A percentile compares a stretch with the other conserved stretches of the same genome.
Conservation (phyloP, 306 rosid species). For the Inga laurina region DNA sequence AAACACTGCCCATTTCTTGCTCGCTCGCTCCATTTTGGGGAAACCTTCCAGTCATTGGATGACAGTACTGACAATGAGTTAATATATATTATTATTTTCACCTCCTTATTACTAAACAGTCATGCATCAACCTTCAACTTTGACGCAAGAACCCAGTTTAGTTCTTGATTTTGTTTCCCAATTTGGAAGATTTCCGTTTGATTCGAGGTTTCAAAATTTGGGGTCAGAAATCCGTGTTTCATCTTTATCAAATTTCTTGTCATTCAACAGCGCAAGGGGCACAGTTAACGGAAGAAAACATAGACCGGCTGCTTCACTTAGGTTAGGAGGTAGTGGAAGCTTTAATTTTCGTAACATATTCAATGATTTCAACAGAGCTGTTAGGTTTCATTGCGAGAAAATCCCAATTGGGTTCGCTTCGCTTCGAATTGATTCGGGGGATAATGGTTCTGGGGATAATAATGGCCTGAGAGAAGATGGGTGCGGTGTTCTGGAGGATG, state of each 20-base stretch:
- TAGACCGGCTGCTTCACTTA: constrained; percentile 42
- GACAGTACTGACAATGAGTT: background rate
- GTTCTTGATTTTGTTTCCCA: constrained; percentile 57
- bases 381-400: constrained; percentile 57
- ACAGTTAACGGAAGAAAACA: constrained; percentile 25
- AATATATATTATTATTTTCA: background rate
- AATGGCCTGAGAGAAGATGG: constrained; percentile 46
- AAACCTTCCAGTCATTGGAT: background rate
- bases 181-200: constrained; percentile 50
- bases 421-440: constrained; percentile 40
- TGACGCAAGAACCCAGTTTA: constrained; percentile 50
- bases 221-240: constrained; percentile 44
- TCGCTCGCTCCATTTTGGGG: background rate
- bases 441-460: constrained; percentile 37
- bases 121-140: constrained; percentile 57
- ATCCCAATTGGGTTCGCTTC: constrained; percentile 78
- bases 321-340: constrained; percentile 45
- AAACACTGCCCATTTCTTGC: background rate
- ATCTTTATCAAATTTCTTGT: constrained; percentile 42
- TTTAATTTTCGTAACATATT: constrained; percentile 42
- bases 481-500: constrained; percentile 32
- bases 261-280: constrained; percentile 35
- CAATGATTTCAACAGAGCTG: constrained; percentile 57
- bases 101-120: background rate
- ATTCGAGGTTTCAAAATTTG: constrained; percentile 36